Conservation (phyloP, 495 filamentous ascomycete genomes). For the Podospora fimiseda region DNA sequence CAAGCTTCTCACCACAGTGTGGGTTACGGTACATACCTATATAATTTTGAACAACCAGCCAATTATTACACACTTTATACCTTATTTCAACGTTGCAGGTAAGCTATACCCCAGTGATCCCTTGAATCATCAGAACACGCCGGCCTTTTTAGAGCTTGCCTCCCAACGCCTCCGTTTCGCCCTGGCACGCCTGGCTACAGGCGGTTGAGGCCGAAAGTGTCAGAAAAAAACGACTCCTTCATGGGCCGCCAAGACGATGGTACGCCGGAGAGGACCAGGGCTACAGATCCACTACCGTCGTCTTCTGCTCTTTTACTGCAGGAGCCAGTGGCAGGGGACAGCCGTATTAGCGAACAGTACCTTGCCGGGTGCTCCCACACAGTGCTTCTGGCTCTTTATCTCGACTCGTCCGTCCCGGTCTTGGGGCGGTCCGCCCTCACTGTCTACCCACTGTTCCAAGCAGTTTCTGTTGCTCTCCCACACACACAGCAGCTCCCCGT, state of each 20-base stretch:
- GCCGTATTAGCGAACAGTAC: slow-evolving; percentile 1
- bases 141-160: not conserved
- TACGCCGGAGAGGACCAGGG: slow-evolving; percentile 11
- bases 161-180: not conserved
- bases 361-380: slow-evolving; percentile 10
- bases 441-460: slow-evolving; percentile 13
- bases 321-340: slow-evolving; percentile 3
- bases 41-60: too few species aligned
- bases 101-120: too few species aligned
- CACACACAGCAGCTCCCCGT: too few species aligned
- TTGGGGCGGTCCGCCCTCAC: slow-evolving; percentile 5
- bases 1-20: not conserved
- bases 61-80: too few species aligned
- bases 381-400: slow-evolving; percentile 19
- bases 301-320: slow-evolving; percentile 6
- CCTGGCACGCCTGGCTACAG: slow-evolving; percentile 8
- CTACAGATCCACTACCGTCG: slow-evolving; percentile 12
- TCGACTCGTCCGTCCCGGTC: slow-evolving; percentile 13
- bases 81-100: too few species aligned
- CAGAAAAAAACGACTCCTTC: slow-evolving; percentile 20
- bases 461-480: too few species aligned
- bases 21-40: not conserved
- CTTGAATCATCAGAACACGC: slow-evolving; percentile 6
- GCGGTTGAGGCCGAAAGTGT: slow-evolving; percentile 29
- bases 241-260: slow-evolving; percentile 20